A percentile compares a stretch with the other conserved stretches of the same genome.
Conservation (phyloP, 208 protist genomes). For the Plasmodiophora brassicae region DNA sequence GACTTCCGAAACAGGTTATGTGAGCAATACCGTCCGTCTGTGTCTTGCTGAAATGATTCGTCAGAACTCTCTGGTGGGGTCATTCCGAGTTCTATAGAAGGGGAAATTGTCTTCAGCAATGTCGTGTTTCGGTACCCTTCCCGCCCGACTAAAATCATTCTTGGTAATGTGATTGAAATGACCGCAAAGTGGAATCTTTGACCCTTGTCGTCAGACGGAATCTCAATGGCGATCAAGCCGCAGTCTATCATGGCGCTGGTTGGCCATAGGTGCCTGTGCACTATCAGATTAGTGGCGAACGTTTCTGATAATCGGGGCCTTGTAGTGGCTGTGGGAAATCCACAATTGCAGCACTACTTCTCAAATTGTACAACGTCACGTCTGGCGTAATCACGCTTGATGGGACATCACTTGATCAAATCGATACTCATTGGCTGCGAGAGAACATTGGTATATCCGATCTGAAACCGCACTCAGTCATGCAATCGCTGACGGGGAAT, state of each 20-base stretch:
- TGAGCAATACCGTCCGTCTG: not conserved
- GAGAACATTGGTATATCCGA: constrained; percentile 61
- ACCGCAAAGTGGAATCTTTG: not conserved
- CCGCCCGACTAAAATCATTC: not conserved
- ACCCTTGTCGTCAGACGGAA: not conserved
- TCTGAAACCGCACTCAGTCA: not conserved
- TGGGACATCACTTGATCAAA: constrained; percentile 70
- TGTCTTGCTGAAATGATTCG: not conserved
- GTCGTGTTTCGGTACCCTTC: not conserved
- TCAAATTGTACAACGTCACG: constrained; percentile 82
- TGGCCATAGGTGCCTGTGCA: not conserved
- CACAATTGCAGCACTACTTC: constrained; percentile 66
- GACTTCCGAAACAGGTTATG: not conserved
- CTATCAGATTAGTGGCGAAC: not conserved
- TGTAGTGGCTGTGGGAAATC: constrained; percentile 40
- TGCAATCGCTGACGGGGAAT: not conserved
- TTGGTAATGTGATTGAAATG: not conserved
- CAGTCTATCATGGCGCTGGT: not conserved
- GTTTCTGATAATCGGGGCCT: not conserved
- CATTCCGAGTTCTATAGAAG: not conserved
- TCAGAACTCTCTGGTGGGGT: not conserved
- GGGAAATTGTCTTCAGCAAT: not conserved
- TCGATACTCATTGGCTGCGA: constrained; percentile 74
- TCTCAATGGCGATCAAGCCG: not conserved
- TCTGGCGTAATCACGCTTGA: constrained; percentile 78